Base-by-base conservation (phyloP, 2,329 filamentous ascomycete species). In the Cladobotryum mycophilum region DNA sequence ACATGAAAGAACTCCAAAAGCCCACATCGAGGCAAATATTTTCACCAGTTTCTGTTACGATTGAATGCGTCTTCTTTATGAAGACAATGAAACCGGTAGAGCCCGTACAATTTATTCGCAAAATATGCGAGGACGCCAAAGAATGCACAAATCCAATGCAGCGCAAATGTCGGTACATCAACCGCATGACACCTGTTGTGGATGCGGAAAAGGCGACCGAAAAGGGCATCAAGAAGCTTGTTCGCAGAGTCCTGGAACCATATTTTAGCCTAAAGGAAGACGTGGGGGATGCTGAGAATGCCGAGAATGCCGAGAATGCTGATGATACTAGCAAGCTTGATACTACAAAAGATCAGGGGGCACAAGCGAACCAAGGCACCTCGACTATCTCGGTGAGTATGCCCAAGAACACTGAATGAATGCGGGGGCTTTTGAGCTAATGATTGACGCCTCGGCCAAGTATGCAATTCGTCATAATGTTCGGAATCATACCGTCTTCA, bases 391-490 rank as follows among this genome's bases (percentile, higher is more conserved):
- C 76, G 55, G 77, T 80, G 64, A 64, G 75, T 66, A 17, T 3
- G 12, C 5, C 9, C 3, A 44, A 41, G 22, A 7, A 30, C 9
- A 30, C 8, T 8, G 55, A 18, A 9, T 22, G 20, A 38, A 34
- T 43, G 20, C 12, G 5, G 11, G 20, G 9, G 35, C 6, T 5
- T 20, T n/a, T 13, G 25, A 52, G 47, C 20, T 46, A 22, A 44
- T 9, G 47, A 20, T 22, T 37, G 18, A 42, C 18, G n/a, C 13
- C 15, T 22, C 25, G 30, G 25, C 45, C 11, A 54, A 92, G 88
- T 93, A 89, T 68, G 88, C 88, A n/a, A 91, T 95, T 58, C 82
- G 88, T 41, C 81, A 85, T n/a, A 86, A 81, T 13, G 81, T 89
- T 54, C 82, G 88, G 49, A 88, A 87, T 61, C 84, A 91, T 67